Conservation (phyloP, 1,284 basidiomycete species). For the Uromyces viciae-fabae region DNA sequence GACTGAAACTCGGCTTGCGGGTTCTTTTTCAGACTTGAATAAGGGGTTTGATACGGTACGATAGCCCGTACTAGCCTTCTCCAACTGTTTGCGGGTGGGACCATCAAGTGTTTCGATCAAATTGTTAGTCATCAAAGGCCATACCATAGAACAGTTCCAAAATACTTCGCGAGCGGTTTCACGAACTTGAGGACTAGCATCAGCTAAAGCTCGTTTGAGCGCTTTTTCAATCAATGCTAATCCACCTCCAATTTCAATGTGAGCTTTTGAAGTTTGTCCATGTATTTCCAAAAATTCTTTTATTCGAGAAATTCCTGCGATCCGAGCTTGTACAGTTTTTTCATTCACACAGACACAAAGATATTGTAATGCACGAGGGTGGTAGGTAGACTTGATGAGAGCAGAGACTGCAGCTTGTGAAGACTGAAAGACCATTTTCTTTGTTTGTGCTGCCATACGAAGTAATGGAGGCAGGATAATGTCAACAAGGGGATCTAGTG, state of each 20-base stretch:
- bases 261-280: slow-evolving; percentile 48
- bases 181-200: slow-evolving; percentile 74
- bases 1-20: slow-evolving; percentile 20
- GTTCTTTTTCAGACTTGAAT: slow-evolving; percentile 48
- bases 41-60: slow-evolving; percentile 57
- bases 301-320: slow-evolving; percentile 60
- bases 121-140: slow-evolving; percentile 65
- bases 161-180: slow-evolving; percentile 71
- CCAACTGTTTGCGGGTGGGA: slow-evolving; percentile 72
- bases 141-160: slow-evolving; percentile 74
- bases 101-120: slow-evolving; percentile 71
- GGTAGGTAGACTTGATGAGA: slow-evolving; percentile 68
- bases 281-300: slow-evolving; percentile 53
- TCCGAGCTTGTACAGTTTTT: slow-evolving; percentile 76
- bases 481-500: slow-evolving; percentile 74
- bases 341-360: slow-evolving; percentile 68
- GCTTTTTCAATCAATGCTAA: slow-evolving; percentile 69
- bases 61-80: slow-evolving; percentile 69
- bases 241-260: slow-evolving; percentile 59
- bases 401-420: slow-evolving; percentile 71
- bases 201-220: slow-evolving; percentile 68
- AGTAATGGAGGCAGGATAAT: slow-evolving; percentile 69
- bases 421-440: slow-evolving; percentile 82
- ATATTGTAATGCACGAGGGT: slow-evolving; percentile 70
- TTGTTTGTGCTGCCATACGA: slow-evolving; percentile 87